phyloP scores from a whole-genome alignment of 495 filamentous ascomycete species.

The Thermochaetoides thermophila region DNA sequence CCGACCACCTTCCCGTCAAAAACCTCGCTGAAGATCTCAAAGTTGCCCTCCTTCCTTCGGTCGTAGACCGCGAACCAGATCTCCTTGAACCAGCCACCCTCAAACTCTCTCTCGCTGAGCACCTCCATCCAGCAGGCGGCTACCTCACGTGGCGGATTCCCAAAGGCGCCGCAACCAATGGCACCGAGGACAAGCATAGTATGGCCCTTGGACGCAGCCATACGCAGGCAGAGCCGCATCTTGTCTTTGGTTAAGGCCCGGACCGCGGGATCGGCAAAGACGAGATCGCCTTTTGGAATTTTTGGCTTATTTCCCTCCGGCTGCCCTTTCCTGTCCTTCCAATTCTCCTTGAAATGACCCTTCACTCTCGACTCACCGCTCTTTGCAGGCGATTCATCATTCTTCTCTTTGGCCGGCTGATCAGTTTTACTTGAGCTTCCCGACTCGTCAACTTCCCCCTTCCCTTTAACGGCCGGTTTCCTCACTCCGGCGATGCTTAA shows the following conservation, averaged over 20 bases:
- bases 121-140: slow-evolving; percentile 42
- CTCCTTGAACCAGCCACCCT: slow-evolving; percentile 40
- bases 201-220: slow-evolving; percentile 37
- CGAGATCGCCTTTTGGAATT: slow-evolving; percentile 1
- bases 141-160: slow-evolving; percentile 41
- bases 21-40: slow-evolving; percentile 30
- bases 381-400: no score
- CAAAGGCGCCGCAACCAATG: slow-evolving; percentile 49
- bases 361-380: no score
- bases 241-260: slow-evolving; percentile 39
- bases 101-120: slow-evolving; percentile 43
- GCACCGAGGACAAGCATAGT: slow-evolving; percentile 45
- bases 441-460: slow-evolving; percentile 4
- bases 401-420: not conserved
- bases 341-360: no score
- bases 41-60: slow-evolving; percentile 32
- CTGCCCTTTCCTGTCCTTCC: not conserved
- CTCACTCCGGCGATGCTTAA: slow-evolving; percentile 41
- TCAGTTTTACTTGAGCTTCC: not conserved
- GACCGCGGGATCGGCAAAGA: slow-evolving; percentile 20
- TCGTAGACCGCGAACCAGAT: slow-evolving; percentile 41
- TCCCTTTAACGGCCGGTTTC: slow-evolving; percentile 16
- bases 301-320: not conserved
- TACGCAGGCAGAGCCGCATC: slow-evolving; percentile 42
- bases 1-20: slow-evolving; percentile 31